Evolutionary conservation across 495 filamentous ascomycete species (phyloP), one percentile per base, ranked within the genome.

Genomic region (Hapsidospora chrysogenum): DNA sequence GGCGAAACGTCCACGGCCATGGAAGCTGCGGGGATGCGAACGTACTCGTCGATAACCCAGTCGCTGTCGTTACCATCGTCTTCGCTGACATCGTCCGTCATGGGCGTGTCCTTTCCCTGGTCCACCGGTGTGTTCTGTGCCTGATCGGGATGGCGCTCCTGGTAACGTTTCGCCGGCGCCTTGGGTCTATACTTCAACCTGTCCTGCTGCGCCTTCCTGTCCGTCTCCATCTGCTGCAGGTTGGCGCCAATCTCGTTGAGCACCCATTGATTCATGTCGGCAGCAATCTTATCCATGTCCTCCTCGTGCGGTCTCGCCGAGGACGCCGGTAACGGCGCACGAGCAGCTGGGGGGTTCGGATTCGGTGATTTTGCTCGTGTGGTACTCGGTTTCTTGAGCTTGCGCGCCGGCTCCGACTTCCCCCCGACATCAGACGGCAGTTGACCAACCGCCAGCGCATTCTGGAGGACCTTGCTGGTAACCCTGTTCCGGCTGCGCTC

Each of bases 21-120:
- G 9, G 52, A 54, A 29, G 60, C 57, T 2, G 51, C 59, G 9
- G 67, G 63, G 9, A 70, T 51, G 9, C 66, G 64, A 29, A 68
- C 52, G 41, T 70, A 72, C 4, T 60, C 65, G 29, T 72, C 67
- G 17, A 64, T 46, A 16, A 72, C 52, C 39, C 69, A 72, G 10
- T 70, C 63, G 7, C 52, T 47, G 14, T 66, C 64, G 38, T 65
- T 59, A 11, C 31, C 31, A 11, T 36, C 33, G 6, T 56, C 57
- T 2, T 54, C 49, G 27, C 51, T 51, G 3, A 40, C 39, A 23
- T 42, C 47, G 23, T 6, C 6, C 14, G 43, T 53, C 20, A 44
- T 42, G 13, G 55, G 47, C 15, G 44, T 44, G 28, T 52, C 51
- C 14, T 42, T 41, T 36, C 46, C 47, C 17, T 53, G 41, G 14